Evolutionary conservation across 768 basidiomycete genomes (phyloP), one percentile per base, ranked within the genome.

Genomic region (Mycena rosella): DNA sequence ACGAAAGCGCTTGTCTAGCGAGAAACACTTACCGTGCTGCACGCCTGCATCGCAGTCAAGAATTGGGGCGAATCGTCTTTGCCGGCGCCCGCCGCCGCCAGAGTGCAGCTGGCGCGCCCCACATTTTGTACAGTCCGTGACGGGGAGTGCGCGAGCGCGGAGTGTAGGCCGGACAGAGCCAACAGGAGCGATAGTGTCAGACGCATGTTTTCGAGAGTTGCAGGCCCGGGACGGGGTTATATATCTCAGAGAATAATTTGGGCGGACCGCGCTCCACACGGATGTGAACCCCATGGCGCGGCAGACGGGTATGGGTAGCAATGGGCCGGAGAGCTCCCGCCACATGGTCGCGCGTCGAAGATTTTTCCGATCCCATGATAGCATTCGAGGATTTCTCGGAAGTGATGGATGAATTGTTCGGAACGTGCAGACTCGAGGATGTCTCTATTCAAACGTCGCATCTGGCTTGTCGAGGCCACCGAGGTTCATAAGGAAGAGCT

Each of bases 61-160:
- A 89, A 83, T 14, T 78, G 78, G 0, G 87, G 85, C 2, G 84
- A 81, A 73, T 89, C 88, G 67, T 89, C 88, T 9, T 80, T 79
- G 20, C 87, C 85, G 54, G 74, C 80, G 13, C 69, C 69, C 40
- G 57, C n/a, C 26, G 85, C 81, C 5, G 68, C 62, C 48, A 88
- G 63, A 10, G 82, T 85, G 71, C 88, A 89, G 38, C 56, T 59
- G 53, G 44, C 58, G 10, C 52, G 63, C 20, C 5, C 32, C 24
- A 55, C 44, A n/a, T 62, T 32, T 47, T 45, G 52, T 17, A 55
- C 52, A 14, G 56, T 44, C 36, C 48, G 57, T 40, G 57, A 48
- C 14, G 59, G 34, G 2, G 42, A n/a, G 24, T 40, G 22, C 26
- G 56, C 61, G 22, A 48, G 13, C 1, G 38, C 65, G 3, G 36